Percentiles rank a stretch among this genome's conserved stretches.
These are phyloP conservation scores for Aspergillus flavus DNA, from an alignment of 2,329 filamentous ascomycete species.

Conservation along the genomic window DNA sequence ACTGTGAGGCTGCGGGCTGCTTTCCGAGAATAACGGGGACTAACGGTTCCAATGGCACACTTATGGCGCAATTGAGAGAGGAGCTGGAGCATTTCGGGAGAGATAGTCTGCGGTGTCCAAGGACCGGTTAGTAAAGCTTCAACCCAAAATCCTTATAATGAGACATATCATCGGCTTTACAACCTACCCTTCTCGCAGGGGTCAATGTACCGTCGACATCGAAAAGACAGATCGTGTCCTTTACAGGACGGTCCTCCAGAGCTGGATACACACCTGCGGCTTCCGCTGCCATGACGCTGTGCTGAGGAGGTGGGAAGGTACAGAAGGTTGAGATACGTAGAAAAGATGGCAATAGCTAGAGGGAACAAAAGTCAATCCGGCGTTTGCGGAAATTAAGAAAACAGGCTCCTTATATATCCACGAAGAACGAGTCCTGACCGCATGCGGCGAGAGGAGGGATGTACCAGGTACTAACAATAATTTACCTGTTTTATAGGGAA, in stretches of 20 bases:
- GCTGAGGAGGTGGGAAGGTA: not conserved
- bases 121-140: not conserved
- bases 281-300: conserved; percentile 31
- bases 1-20: conserved; percentile 19
- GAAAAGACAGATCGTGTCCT: conserved; percentile 93
- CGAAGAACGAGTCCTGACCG: conserved; percentile 25
- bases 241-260: conserved; percentile 79
- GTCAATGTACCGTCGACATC: conserved; percentile 95
- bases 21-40: conserved; percentile 11
- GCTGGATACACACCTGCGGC: conserved; percentile 62
- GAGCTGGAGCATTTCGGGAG: conserved; percentile 79
- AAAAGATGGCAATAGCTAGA: not conserved
- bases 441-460: conserved; percentile 30
- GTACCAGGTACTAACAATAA: not conserved
- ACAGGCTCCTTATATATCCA: not conserved
- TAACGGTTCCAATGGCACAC: conserved; percentile 37
- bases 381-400: conserved; percentile 15
- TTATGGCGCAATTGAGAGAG: conserved; percentile 75
- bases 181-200: conserved; percentile 69
- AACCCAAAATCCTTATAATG: not conserved
- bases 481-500: conserved; percentile 11
- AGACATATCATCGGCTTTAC: not conserved
- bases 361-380: conserved; percentile 16
- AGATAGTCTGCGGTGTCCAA: conserved; percentile 57
- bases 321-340: not conserved